Base-by-base conservation (phyloP, 805 yeast species). In the Starmerella bombicola region DNA sequence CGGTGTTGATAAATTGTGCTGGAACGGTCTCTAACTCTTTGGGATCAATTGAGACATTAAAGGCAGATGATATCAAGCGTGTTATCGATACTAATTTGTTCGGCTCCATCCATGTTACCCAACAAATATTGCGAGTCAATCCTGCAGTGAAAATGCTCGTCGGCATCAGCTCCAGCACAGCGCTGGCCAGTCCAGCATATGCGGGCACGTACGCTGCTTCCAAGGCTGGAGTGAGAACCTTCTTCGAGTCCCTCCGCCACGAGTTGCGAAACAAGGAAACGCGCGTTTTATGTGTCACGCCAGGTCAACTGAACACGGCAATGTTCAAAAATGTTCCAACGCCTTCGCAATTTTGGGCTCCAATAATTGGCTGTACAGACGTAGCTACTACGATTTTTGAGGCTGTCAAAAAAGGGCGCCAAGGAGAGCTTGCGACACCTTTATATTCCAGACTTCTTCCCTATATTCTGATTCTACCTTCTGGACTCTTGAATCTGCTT, bases 1-100 rank as follows among this genome's bases (percentile, higher is more conserved):
- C 82, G 57, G 65, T 84, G 24, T 66, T 85, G 48, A 69, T 86
- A 50, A 84, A 85, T 65, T 85, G 86, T 58, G 95, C 95, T 2
- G 96, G 95, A 34, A 80, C 83, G 38, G 68, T 84, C 53, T 73
- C 84, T 54, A 94, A 82, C 10, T 26, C 45, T 6, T 8, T 57
- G 67, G 84, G 15, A 5, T 21, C 36, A 3, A 24, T 40, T 4
- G 18, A 69, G 76, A 3, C 8, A 22, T 7, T 33, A 3, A 25
- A 29, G 15, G 9, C 42, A 2, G 36, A 3, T 0, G 76, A 71
- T 29, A 72, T 81, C 39, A 74, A 73, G 40, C 61, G 57, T 24
- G 69, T 76, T 3, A 61, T 80, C 22, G 63, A 68, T 23, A 73
- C 79, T 6, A 82, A 83, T 47, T 61, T 78, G 33, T 50, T 78